These are phyloP conservation scores for Patellifolia procumbens DNA, from an alignment of 179 eudicot species.

Conservation along the genomic window DNA sequence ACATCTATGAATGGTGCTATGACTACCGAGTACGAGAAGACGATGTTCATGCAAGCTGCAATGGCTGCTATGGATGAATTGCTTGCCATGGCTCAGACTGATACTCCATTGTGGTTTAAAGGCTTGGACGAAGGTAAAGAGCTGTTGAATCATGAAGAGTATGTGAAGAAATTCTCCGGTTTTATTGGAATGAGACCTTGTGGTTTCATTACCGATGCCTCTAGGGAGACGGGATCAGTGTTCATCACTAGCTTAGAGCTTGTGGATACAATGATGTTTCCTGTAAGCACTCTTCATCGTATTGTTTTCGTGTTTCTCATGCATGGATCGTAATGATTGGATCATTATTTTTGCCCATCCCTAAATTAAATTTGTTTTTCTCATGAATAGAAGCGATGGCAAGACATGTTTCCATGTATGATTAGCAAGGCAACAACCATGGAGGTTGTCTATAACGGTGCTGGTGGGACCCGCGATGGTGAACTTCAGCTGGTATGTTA, in stretches of 20 bases:
- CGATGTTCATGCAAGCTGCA: constrained; percentile 56
- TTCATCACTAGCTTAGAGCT: constrained; percentile 49
- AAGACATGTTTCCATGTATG: constrained; percentile 58
- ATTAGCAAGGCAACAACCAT: constrained; percentile 44
- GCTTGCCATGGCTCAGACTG: constrained; percentile 52
- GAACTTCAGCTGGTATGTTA: constrained; percentile 63
- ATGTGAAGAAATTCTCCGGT: constrained; percentile 48
- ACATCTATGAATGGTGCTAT: constrained; percentile 25
- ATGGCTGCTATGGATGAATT: constrained; percentile 70
- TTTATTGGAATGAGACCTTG: constrained; percentile 45
- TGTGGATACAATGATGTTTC: constrained; percentile 57
- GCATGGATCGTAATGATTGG: neutral
- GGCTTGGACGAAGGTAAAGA: constrained; percentile 53
- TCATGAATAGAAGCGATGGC: constrained; percentile 54
- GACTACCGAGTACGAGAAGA: constrained; percentile 42
- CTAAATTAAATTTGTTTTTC: constrained; percentile 1
- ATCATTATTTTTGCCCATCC: neutral
- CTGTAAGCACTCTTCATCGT: constrained; percentile 42
- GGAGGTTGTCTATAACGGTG: constrained; percentile 54
- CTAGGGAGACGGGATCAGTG: constrained; percentile 55
- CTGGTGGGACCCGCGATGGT: constrained; percentile 54
- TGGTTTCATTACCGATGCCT: constrained; percentile 57
- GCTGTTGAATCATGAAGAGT: constrained; percentile 57
- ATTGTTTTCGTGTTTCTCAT: neutral
- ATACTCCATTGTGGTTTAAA: constrained; percentile 60